Evolutionary conservation across 805 yeast species (phyloP), one percentile per base, ranked within the genome.

Genomic region (Sugiyamaella lignohabitans): DNA sequence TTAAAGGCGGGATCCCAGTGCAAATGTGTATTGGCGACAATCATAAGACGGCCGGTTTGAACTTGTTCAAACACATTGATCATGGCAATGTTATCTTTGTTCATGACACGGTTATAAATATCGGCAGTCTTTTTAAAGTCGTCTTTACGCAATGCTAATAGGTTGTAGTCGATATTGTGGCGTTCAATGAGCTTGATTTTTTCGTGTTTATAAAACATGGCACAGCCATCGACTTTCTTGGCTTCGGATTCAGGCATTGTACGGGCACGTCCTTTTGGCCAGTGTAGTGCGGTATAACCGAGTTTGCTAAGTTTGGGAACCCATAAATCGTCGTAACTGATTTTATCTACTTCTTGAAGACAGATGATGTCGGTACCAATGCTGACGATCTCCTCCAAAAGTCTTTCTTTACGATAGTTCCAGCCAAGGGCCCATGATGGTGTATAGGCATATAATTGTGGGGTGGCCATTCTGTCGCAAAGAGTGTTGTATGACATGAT

Each of bases 1-100:
- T 87, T 87, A 61, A 82, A 86, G 42, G 85, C 87, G 3, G 98
- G 98, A 70, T 93, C 97, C 98, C 98, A 93, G 65, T 91, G 97
- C 64, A 93, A 77, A 73, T 93, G 99, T 0, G 98, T 91, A 59
- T 88, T 91, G 2, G 85, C 88, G 32, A 87, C 72, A 55, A 86
- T 73, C 34, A 91, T 67, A 52, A 76, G 75, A 61, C 82, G 84
- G 16, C 89, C 87, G 4, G 89, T 78, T 46, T 74, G 75, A 29
- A 72, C 64, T 59, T 85, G 93, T 61, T 86, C 87, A 54, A 93
- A 75, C 47, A 81, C 76, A 14, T 84, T 70, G 42, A 87, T 77
- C 43, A 86, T 70, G 5, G 96, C 98, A 59, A 93, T 80, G 59
- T 93, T 87, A 67, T 93, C 99, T 65, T 89, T 88, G 63, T 87